These are phyloP conservation scores for Botryotinia calthae DNA, from an alignment of 2,329 filamentous ascomycete genomes.

Conservation along the genomic window DNA sequence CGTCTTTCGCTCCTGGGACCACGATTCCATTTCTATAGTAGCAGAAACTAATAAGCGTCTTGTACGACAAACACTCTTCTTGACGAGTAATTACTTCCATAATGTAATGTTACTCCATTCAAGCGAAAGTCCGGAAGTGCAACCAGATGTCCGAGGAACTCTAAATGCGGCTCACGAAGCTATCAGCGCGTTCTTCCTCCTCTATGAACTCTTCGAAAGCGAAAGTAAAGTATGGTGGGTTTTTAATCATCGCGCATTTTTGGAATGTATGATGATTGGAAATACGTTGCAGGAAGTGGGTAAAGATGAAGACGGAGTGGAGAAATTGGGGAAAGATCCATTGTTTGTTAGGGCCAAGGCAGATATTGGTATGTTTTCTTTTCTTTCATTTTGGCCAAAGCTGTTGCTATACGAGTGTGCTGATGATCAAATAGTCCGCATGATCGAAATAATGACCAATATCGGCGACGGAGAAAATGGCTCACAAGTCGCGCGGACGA, in stretches of 20 bases:
- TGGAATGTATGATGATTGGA: conserved; percentile 70
- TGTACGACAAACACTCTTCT: conserved; percentile 71
- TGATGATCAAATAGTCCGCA: conserved; percentile 46
- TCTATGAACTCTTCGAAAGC: conserved; percentile 64
- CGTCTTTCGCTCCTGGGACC: conserved; percentile 66
- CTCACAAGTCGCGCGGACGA: conserved; percentile 57
- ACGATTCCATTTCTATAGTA: conserved; percentile 54
- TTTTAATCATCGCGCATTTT: conserved; percentile 76
- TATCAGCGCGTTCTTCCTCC: conserved; percentile 70
- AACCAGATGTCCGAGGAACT: conserved; percentile 65
- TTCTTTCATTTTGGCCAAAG: background rate
- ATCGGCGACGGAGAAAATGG: conserved; percentile 56
- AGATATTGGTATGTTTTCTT: conserved; percentile 55
- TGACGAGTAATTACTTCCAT: conserved; percentile 81
- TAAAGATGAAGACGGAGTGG: conserved; percentile 47
- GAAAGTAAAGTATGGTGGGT: conserved; percentile 84
- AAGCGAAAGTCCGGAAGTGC: conserved; percentile 61
- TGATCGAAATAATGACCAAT: conserved; percentile 62
- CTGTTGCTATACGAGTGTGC: background rate
- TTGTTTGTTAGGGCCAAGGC: conserved; percentile 57
- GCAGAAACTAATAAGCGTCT: conserved; percentile 61
- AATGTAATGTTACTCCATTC: conserved; percentile 78
- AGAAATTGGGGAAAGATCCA: conserved; percentile 50
- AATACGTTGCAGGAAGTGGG: conserved; percentile 54
- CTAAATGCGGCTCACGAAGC: conserved; percentile 75